Evolutionary conservation across 371 early-diverging fungal species (phyloP), one percentile per base, ranked within the genome.

Genomic region (Mortierella sp.): DNA sequence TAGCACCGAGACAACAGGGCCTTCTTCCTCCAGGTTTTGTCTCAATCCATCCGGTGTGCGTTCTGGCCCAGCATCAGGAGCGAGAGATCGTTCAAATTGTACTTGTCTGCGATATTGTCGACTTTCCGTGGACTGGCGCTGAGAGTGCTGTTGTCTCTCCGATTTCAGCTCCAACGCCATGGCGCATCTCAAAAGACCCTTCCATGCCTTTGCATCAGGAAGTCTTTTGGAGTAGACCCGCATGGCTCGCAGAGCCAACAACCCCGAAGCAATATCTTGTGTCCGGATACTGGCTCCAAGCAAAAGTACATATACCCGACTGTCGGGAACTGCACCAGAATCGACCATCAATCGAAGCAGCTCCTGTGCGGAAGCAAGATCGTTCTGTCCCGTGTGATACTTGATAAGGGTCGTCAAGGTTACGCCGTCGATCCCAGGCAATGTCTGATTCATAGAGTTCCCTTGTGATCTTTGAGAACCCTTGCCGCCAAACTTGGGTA

Each of bases 151-250:
- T 24, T 7, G 25, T 24, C 45, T 13, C 13, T 13, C 31, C 17
- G 2, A 12, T 14, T 44, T 49, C 34, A 44, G 39, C 41, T 66
- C 60, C 50, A 54, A 19, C 9, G 62, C 63, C 51, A 67, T 5
- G 2, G 76, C 76, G 10, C 64, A 63, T 29, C 61, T 46, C 39
- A 74, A 24, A 12, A 74, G 43, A 3, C 76, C 76, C 52, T 74
- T 74, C 76, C 76, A 74, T 16, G 76, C 68, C 44, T 68, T 67
- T 28, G 68, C 68, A 40, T 74, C 76, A 0, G 64, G 64, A 10
- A 48, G 34, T 9, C 55, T 44, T n/a, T 63, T 54, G 9, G 64
- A 54, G 3, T 63, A 31, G 3, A 47, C 41, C 13, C 76, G 41
- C 65, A 68, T 74, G 6, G 61, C 46, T 14, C 61, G 63, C 0